Conservation (phyloP, 306 rosid species). For the Vigna radiata region DNA sequence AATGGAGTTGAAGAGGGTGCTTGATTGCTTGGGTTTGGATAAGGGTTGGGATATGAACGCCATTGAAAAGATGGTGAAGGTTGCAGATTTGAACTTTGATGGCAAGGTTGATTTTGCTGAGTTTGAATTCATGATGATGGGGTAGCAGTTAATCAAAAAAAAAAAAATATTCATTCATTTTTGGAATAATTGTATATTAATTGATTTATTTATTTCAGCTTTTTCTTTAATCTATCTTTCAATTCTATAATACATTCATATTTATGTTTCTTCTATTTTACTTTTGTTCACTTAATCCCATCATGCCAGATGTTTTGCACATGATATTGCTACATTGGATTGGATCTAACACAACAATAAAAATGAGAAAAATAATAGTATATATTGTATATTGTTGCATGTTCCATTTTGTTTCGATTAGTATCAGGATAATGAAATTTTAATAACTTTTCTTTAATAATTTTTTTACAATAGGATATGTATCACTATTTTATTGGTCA, state of each 20-base stretch:
- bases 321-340: not conserved
- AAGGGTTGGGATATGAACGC: conserved; percentile 80
- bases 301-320: conserved; percentile 37
- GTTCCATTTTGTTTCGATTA: too few species aligned
- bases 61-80: conserved; percentile 78
- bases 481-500: too few species aligned
- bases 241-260: not conserved
- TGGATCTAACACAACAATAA: conserved; percentile 15
- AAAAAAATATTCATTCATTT: conserved; percentile 15
- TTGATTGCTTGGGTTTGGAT: conserved; percentile 88
- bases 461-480: too few species aligned
- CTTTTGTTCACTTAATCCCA: not conserved
- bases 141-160: conserved; percentile 15
- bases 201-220: conserved; percentile 13
- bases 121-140: conserved; percentile 83
- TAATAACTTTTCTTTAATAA: too few species aligned
- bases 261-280: too few species aligned
- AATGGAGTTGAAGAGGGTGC: conserved; percentile 88
- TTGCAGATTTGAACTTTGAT: conserved; percentile 86
- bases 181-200: conserved; percentile 44
- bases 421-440: too few species aligned
- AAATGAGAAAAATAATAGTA: not conserved
- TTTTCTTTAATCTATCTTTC: not conserved
- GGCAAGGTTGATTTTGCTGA: conserved; percentile 88
- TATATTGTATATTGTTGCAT: too few species aligned